Conservation (phyloP, 352 stramenopile genomes). For the Phytophthora sansomeana region DNA sequence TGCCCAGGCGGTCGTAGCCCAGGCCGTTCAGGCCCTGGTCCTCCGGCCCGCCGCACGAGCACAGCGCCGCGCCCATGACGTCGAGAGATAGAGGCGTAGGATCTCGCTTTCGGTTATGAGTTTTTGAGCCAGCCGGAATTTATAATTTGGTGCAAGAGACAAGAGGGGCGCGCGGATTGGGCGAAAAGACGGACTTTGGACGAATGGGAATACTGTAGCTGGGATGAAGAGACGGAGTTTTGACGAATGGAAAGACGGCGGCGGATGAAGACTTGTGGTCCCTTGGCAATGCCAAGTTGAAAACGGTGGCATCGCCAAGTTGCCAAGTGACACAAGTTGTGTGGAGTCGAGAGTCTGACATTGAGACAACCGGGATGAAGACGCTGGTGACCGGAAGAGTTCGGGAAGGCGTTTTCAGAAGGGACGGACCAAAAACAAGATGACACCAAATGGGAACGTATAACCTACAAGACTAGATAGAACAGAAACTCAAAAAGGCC, state of each 20-base stretch:
- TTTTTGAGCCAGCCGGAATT: neutral
- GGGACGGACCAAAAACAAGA: conserved; percentile 28
- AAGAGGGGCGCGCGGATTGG: neutral
- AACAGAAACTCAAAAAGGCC: conserved; percentile 1
- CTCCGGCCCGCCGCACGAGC: conserved; percentile 55
- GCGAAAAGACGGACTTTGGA: neutral
- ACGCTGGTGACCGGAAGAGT: conserved; percentile 24
- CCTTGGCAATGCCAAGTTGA: neutral
- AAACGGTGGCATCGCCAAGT: neutral
- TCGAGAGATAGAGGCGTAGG: conserved; percentile 10
- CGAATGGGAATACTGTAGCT: neutral
- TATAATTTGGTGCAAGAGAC: conserved; percentile 4
- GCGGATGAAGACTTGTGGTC: neutral
- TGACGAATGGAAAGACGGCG: neutral
- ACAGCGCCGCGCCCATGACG: conserved; percentile 60
- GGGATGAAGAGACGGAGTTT: neutral
- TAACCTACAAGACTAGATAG: neutral
- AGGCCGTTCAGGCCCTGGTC: conserved; percentile 50
- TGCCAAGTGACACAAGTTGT: no score
- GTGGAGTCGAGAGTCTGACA: no score
- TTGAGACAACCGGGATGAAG: neutral
- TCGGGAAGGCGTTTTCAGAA: conserved; percentile 30
- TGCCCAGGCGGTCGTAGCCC: conserved; percentile 49
- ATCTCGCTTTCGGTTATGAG: conserved; percentile 35
- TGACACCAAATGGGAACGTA: neutral